Evolutionary conservation across 768 basidiomycete genomes (phyloP).

Genomic region (Steccherinum ochraceum): DNA sequence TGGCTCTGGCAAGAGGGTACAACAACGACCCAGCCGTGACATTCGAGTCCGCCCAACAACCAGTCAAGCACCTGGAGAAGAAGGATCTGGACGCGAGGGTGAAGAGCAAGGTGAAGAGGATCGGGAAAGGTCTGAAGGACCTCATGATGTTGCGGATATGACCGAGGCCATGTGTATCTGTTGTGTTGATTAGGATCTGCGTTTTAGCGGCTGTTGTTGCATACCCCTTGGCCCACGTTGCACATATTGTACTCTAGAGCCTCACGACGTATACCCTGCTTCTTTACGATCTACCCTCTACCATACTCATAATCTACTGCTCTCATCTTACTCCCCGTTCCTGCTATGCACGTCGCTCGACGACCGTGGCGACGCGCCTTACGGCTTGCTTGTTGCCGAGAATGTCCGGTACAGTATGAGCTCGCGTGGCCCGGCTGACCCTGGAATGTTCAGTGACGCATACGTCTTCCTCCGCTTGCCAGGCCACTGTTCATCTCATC

Average conservation of each 20-base stretch:
- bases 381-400: too few species aligned
- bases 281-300: not conserved
- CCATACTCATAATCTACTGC: not conserved
- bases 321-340: not conserved
- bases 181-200: not conserved
- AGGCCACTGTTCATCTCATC: too few species aligned
- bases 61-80: conserved; percentile 13
- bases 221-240: too few species aligned
- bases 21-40: conserved; percentile 10
- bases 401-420: too few species aligned
- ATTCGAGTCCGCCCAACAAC: not conserved
- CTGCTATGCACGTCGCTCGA: too few species aligned
- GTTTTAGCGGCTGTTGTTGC: not conserved
- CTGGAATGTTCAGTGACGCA: too few species aligned
- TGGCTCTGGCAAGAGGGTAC: conserved; percentile 20
- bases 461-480: too few species aligned
- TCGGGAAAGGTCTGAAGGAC: conserved; percentile 19
- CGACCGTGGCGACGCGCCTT: too few species aligned
- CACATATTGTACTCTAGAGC: too few species aligned
- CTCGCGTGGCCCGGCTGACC: too few species aligned
- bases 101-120: conserved; percentile 16
- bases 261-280: not conserved
- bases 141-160: conserved; percentile 6
- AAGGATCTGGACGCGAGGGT: conserved; percentile 9
- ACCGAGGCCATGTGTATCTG: not conserved